Evolutionary conservation across 2,329 filamentous ascomycete genomes (phyloP).

Genomic region (Fusarium nelsonii): DNA sequence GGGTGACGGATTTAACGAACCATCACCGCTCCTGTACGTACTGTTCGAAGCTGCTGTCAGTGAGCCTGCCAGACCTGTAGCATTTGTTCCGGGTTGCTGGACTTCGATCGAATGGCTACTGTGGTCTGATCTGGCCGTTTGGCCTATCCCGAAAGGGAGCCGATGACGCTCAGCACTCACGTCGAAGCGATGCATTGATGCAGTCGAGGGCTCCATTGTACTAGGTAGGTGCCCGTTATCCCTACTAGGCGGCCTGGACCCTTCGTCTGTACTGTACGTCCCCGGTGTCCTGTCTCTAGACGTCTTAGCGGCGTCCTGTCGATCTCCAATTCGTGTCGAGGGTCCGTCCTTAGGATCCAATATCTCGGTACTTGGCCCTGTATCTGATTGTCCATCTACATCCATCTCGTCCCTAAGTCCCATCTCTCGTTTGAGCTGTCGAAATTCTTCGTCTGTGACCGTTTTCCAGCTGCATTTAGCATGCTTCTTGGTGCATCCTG

Average conservation of each 20-base stretch:
- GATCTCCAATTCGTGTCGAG: constrained; percentile 27
- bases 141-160: constrained; percentile 30
- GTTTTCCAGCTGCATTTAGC: constrained; percentile 89
- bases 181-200: constrained; percentile 41
- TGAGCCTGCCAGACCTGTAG: constrained; percentile 17
- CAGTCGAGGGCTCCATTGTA: constrained; percentile 41
- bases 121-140: constrained; percentile 25
- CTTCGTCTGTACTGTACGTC: constrained; percentile 34
- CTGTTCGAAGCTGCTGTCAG: constrained; percentile 22
- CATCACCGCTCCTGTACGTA: constrained; percentile 34
- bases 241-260: constrained; percentile 41
- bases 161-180: constrained; percentile 41
- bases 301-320: constrained; percentile 27
- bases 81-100: constrained; percentile 12
- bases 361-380: constrained; percentile 25
- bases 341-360: constrained; percentile 30
- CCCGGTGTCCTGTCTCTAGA: constrained; percentile 42
- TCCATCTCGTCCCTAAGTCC: constrained; percentile 37
- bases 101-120: constrained; percentile 28
- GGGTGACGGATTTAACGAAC: constrained; percentile 39
- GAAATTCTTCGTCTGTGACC: constrained; percentile 77
- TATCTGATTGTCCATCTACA: constrained; percentile 35
- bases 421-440: constrained; percentile 49
- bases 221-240: constrained; percentile 36
- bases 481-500: constrained; percentile 90